A percentile compares a stretch with the other conserved stretches of the same genome.
Conservation (phyloP, 495 filamentous ascomycete genomes). For the Penicillium samsonianum region DNA sequence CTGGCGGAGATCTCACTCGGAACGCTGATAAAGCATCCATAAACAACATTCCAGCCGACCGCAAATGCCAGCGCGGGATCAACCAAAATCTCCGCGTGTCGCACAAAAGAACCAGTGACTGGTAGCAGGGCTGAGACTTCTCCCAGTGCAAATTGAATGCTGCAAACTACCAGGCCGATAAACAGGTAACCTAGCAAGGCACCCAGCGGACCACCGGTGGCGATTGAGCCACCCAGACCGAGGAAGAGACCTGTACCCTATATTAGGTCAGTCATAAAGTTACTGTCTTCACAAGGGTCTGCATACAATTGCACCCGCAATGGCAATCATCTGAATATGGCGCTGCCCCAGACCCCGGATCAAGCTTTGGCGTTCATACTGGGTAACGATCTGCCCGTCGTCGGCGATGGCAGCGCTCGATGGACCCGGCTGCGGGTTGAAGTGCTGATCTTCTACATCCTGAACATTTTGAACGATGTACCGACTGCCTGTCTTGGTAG, state of each 20-base stretch:
- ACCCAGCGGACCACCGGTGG: constrained; percentile 60
- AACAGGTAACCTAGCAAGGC: constrained; percentile 55
- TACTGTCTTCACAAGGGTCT: not conserved
- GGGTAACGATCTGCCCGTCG: constrained; percentile 25
- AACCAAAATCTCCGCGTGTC: constrained; percentile 50
- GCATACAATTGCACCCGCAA: constrained; percentile 57
- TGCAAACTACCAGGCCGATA: constrained; percentile 42
- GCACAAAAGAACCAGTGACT: constrained; percentile 50
- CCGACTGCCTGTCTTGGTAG: constrained; percentile 12
- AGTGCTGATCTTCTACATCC: constrained; percentile 24
- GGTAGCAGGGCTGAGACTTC: constrained; percentile 47
- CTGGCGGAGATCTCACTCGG: constrained; percentile 64
- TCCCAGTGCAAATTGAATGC: constrained; percentile 44
- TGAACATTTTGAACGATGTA: constrained; percentile 24
- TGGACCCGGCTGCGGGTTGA: constrained; percentile 6
- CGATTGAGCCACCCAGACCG: constrained; percentile 58
- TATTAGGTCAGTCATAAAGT: not conserved
- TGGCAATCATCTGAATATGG: constrained; percentile 60
- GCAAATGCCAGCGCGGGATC: constrained; percentile 64
- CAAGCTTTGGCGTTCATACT: constrained; percentile 30
- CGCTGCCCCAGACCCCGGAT: constrained; percentile 42
- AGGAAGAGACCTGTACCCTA: constrained; percentile 65
- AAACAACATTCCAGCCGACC: constrained; percentile 59
- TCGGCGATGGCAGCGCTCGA: constrained; percentile 8
- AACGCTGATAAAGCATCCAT: constrained; percentile 60